These are phyloP conservation scores for Heliamphora exappendiculata DNA, from an alignment of 148 eudicot genomes.

Conservation along the genomic window DNA sequence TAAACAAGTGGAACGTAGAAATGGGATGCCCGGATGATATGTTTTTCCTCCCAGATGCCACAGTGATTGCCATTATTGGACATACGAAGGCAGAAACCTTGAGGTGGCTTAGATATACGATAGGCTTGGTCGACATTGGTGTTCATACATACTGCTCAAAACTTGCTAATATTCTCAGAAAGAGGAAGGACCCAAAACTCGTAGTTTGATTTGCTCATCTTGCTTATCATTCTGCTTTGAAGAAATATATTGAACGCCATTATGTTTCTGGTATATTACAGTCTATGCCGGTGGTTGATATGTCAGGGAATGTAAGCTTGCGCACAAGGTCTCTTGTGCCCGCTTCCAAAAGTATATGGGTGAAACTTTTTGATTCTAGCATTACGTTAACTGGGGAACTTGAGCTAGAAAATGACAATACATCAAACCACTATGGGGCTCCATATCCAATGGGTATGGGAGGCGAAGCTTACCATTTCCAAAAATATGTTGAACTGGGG, in stretches of 20 bases:
- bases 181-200: slow-evolving; percentile 3
- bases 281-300: slow-evolving; percentile 30
- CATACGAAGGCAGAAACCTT: not conserved
- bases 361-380: slow-evolving; percentile 24
- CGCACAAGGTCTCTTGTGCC: slow-evolving; percentile 14
- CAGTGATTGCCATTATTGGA: slow-evolving; percentile 1
- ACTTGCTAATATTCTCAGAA: not conserved
- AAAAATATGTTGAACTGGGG: slow-evolving; percentile 24
- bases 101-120: slow-evolving; percentile 15
- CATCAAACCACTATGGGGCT: too few species aligned
- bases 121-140: slow-evolving; percentile 3
- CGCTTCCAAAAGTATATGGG: slow-evolving; percentile 32
- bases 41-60: slow-evolving; percentile 24
- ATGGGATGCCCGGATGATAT: slow-evolving; percentile 19
- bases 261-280: not conserved
- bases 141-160: slow-evolving; percentile 14
- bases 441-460: not conserved
- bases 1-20: slow-evolving; percentile 37
- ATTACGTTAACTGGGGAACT: not conserved
- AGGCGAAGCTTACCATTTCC: not conserved
- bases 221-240: slow-evolving; percentile 24
- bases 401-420: not conserved
- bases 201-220: slow-evolving; percentile 26
- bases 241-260: slow-evolving; percentile 10
- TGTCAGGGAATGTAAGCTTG: slow-evolving; percentile 10